Base-by-base conservation (phyloP, 139 green algal species). In the Chlorella sorokiniana region DNA sequence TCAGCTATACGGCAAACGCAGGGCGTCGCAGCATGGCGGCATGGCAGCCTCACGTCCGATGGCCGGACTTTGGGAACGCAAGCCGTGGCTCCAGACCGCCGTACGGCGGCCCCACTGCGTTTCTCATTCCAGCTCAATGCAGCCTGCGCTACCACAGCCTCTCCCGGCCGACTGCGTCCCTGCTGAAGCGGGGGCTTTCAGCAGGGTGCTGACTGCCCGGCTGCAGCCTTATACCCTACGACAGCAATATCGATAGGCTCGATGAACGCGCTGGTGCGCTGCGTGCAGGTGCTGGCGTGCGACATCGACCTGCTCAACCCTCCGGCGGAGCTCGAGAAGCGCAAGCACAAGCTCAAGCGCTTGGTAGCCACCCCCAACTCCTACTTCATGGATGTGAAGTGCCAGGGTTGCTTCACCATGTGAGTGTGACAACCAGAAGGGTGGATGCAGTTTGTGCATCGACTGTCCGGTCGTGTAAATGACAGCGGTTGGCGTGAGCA, bases 221-320 rank as follows among this genome's bases (percentile, higher is more conserved):
- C n/a, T n/a, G n/a, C n/a, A n/a, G n/a, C n/a, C n/a, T n/a, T n/a
- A n/a, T 16, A 16, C 48, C 16, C 56, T 6, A 65, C 56, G 14
- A 25, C 16, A 25, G 48, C 11, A 16, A 56, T 25, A 25, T 11
- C 48, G 16, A 56, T 56, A 11, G 48, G 48, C 11, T 16, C 16
- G 48, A 56, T 16, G 48, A 11, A 16, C 48, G 14, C 14, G 14
- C 16, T n/a, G 56, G 56, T 33, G 23, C 16, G 44, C 27, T 51
- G 37, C 54, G 18, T 61, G 73, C 73, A 79, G 73, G 73, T 79
- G 80, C 90, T 96, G 67, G 83, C 87, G n/a, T 90, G 73, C 70
- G 96, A 99, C 86, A 97, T 98, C 81, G 96, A 99, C 88, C 89
- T 99, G 69, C 92, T 99, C 42, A 94, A 99, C 90, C 96, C 96